Evolutionary conservation across 2,329 filamentous ascomycete species (phyloP).

Genomic region (Teratosphaeria gauchensis): DNA sequence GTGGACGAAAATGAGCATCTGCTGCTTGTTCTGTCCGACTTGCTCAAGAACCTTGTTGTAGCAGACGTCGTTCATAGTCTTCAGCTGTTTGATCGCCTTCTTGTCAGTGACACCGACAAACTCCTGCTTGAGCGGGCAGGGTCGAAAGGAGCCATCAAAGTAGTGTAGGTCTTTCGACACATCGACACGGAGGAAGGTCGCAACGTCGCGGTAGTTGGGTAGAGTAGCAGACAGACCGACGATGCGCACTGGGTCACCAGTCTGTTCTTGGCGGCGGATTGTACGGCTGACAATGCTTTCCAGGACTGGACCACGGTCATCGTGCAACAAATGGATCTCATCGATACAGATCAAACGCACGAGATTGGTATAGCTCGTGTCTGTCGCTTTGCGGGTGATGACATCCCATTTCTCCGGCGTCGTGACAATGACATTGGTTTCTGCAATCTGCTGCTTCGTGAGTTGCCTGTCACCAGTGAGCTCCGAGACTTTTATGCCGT

Average conservation of each 20-base stretch:
- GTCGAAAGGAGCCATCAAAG: slow-evolving; percentile 88
- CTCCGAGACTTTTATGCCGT: slow-evolving; percentile 88
- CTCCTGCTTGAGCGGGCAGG: slow-evolving; percentile 90
- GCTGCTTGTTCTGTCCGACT: slow-evolving; percentile 82
- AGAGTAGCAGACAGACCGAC: slow-evolving; percentile 90
- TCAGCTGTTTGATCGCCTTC: slow-evolving; percentile 96
- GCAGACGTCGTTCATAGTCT: slow-evolving; percentile 98
- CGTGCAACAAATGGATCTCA: slow-evolving; percentile 94
- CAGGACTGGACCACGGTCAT: slow-evolving; percentile 90
- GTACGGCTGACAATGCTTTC: slow-evolving; percentile 96
- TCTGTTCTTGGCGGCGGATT: slow-evolving; percentile 86
- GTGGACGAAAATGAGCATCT: slow-evolving; percentile 98
- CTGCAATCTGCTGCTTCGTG: slow-evolving; percentile 95
- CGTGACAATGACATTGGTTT: slow-evolving; percentile 96
- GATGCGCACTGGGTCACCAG: slow-evolving; percentile 82
- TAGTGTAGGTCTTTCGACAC: slow-evolving; percentile 80
- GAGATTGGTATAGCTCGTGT: slow-evolving; percentile 94
- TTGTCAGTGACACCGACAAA: slow-evolving; percentile 96
- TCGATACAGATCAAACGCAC: slow-evolving; percentile 94
- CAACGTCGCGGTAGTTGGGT: slow-evolving; percentile 93
- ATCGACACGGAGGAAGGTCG: slow-evolving; percentile 87
- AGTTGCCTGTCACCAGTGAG: slow-evolving; percentile 95
- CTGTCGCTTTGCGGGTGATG: slow-evolving; percentile 94
- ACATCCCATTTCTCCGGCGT: slow-evolving; percentile 99
- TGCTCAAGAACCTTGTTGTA: slow-evolving; percentile 97